A percentile compares a stretch with the other conserved stretches of the same genome.
phyloP scores from a whole-genome alignment of 208 protist genomes.

The Wallacemonas sp. region DNA sequence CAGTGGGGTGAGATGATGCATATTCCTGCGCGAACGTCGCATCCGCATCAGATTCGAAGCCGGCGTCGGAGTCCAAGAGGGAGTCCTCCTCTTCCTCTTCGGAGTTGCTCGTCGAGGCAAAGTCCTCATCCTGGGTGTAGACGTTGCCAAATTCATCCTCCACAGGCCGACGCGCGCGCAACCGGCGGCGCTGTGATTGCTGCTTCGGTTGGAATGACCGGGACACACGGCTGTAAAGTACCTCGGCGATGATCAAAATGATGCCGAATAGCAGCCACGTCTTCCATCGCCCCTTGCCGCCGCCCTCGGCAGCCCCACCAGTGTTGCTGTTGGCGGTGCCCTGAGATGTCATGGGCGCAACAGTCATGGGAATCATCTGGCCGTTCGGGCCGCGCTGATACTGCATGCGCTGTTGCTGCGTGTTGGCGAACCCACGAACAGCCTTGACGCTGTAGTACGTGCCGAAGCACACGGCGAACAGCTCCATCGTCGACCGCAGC shows the following conservation, averaged over 20 bases:
- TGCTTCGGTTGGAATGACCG: slow-evolving; percentile 9
- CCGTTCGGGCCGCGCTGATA: slow-evolving; percentile 26
- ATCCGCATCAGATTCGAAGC: slow-evolving; percentile 1
- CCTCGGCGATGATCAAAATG: slow-evolving; percentile 64
- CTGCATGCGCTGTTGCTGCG: slow-evolving; percentile 35
- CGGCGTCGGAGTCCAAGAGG: slow-evolving; percentile 30
- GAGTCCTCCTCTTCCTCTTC: slow-evolving; percentile 37
- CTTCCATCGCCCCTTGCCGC: slow-evolving; percentile 39
- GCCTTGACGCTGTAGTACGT: slow-evolving; percentile 89
- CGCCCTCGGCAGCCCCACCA: slow-evolving; percentile 1
- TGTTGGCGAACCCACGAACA: slow-evolving; percentile 59
- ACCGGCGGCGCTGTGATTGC: slow-evolving; percentile 2
- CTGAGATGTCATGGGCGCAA: slow-evolving; percentile 10
- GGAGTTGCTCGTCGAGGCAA: slow-evolving; percentile 27
- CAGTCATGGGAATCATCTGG: slow-evolving; percentile 29
- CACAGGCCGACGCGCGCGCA: slow-evolving; percentile 20
- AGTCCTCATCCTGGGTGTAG: slow-evolving; percentile 47
- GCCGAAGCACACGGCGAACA: slow-evolving; percentile 83
- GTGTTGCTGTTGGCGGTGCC: slow-evolving; percentile 15
- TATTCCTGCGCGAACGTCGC: slow-evolving; percentile 5
- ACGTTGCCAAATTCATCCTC: slow-evolving; percentile 39
- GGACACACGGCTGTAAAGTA: slow-evolving; percentile 49
- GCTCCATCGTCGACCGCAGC: slow-evolving; percentile 73
- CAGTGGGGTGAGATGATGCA: no score
- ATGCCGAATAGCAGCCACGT: slow-evolving; percentile 52